phyloP scores from a whole-genome alignment of 805 yeast genomes.

The Wickerhamiella bombiphila region DNA sequence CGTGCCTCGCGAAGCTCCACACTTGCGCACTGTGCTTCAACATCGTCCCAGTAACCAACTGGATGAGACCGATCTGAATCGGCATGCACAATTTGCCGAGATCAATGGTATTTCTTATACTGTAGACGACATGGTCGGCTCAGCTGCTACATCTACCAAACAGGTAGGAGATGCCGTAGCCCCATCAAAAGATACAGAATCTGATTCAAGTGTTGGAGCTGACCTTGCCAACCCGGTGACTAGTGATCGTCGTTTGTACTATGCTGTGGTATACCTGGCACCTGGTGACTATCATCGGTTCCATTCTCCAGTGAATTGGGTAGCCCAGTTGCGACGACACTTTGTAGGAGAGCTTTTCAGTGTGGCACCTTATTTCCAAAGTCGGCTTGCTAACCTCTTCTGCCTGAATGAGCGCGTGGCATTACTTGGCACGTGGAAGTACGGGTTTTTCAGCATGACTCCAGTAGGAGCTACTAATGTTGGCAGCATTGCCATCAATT shows the following conservation, averaged over 20 bases:
- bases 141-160: slow-evolving; percentile 23
- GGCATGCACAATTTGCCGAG: slow-evolving; percentile 63
- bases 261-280: slow-evolving; percentile 85
- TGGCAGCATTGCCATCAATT: slow-evolving; percentile 82
- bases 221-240: slow-evolving; percentile 4
- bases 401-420: slow-evolving; percentile 93
- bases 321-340: slow-evolving; percentile 80
- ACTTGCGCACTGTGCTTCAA: background rate
- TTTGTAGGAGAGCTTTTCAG: slow-evolving; percentile 91
- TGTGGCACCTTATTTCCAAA: slow-evolving; percentile 93
- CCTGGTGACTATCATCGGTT: slow-evolving; percentile 98
- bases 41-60: background rate
- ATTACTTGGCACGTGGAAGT: slow-evolving; percentile 84
- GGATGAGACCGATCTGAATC: slow-evolving; percentile 27
- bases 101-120: slow-evolving; percentile 61
- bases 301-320: slow-evolving; percentile 96
- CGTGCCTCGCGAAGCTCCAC: slow-evolving; percentile 13
- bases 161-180: slow-evolving; percentile 56
- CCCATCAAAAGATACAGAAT: background rate
- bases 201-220: background rate
- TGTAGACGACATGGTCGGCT: slow-evolving; percentile 53
- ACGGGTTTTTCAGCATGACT: slow-evolving; percentile 96
- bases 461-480: slow-evolving; percentile 99
- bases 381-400: slow-evolving; percentile 70
- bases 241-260: slow-evolving; percentile 45